Percentiles rank a stretch among this genome's conserved stretches.
Conservation (phyloP, 129 eudicot genomes). For the Lactuca sativa region DNA sequence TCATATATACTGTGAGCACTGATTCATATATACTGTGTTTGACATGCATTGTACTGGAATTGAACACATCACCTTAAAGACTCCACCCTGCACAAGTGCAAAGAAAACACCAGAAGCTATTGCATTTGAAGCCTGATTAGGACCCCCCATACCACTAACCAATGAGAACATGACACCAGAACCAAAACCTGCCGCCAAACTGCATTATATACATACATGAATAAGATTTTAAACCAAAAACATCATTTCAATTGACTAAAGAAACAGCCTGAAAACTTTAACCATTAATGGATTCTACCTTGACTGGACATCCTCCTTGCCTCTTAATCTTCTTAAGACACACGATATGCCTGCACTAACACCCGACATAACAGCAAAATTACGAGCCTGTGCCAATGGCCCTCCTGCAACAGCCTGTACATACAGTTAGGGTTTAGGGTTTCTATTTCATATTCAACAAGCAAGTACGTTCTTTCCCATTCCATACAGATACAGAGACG, state of each 20-base stretch:
- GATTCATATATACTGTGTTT: conserved; percentile 5
- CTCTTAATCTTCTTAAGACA: conserved; percentile 72
- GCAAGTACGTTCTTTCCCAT: not conserved
- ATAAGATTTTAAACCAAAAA: not conserved
- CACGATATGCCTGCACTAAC: conserved; percentile 71
- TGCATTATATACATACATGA: conserved; percentile 27
- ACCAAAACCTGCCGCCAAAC: conserved; percentile 87
- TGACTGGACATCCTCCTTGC: conserved; percentile 78
- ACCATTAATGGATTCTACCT: conserved; percentile 31
- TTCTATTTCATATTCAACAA: conserved; percentile 8
- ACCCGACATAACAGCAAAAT: conserved; percentile 83
- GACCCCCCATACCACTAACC: conserved; percentile 83
- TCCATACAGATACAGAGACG: not conserved
- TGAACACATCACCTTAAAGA: conserved; percentile 49
- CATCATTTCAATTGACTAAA: no score
- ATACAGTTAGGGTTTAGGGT: conserved; percentile 6
- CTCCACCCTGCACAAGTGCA: conserved; percentile 79
- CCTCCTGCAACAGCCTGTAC: conserved; percentile 76
- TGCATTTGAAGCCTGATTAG: conserved; percentile 58
- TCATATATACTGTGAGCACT: conserved; percentile 54
- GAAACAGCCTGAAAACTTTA: no score
- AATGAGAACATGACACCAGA: conserved; percentile 78
- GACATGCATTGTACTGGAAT: not conserved
- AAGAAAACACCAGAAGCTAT: conserved; percentile 68
- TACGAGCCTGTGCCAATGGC: conserved; percentile 70